Percentiles rank a stretch among this genome's conserved stretches.
These are phyloP conservation scores for Globisporangium iwayamae DNA, from an alignment of 352 stramenopile genomes.

Conservation along the genomic window DNA sequence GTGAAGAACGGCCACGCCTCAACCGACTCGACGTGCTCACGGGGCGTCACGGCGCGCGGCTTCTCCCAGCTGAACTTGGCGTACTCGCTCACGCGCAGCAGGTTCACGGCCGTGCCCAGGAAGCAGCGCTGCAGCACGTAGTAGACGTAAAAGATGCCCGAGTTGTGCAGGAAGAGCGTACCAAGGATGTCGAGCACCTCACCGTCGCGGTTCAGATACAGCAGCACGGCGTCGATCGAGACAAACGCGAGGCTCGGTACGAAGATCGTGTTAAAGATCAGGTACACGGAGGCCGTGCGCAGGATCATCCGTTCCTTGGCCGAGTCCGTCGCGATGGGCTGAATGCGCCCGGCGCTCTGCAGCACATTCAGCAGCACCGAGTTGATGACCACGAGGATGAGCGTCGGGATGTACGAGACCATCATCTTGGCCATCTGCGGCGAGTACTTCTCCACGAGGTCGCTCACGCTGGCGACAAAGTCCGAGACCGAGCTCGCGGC, in stretches of 20 bases:
- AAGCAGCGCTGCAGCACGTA: conserved; percentile 85
- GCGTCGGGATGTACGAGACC: conserved; percentile 71
- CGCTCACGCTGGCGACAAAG: conserved; percentile 53
- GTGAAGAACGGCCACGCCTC: conserved; percentile 82
- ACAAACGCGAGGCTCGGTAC: conserved; percentile 83
- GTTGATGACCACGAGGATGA: conserved; percentile 89
- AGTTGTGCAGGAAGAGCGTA: conserved; percentile 85
- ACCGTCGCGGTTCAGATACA: conserved; percentile 72
- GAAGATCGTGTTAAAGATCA: conserved; percentile 89
- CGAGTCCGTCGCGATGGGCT: conserved; percentile 82
- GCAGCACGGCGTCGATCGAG: conserved; percentile 78
- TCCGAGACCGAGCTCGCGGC: conserved; percentile 67
- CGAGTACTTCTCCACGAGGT: conserved; percentile 57
- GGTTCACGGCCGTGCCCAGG: conserved; percentile 67
- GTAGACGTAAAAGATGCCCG: conserved; percentile 87
- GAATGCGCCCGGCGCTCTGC: conserved; percentile 74
- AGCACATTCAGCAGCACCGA: conserved; percentile 82
- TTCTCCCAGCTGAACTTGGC: conserved; percentile 81
- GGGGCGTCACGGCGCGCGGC: conserved; percentile 65
- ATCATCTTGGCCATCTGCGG: conserved; percentile 80
- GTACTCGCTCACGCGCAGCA: conserved; percentile 76
- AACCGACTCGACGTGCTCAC: conserved; percentile 67
- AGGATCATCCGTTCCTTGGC: conserved; percentile 82
- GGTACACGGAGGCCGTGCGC: conserved; percentile 70
- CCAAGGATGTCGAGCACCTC: conserved; percentile 79